Base-by-base conservation (phyloP, 495 filamentous ascomycete species). In the Penicillium subrubescens region DNA sequence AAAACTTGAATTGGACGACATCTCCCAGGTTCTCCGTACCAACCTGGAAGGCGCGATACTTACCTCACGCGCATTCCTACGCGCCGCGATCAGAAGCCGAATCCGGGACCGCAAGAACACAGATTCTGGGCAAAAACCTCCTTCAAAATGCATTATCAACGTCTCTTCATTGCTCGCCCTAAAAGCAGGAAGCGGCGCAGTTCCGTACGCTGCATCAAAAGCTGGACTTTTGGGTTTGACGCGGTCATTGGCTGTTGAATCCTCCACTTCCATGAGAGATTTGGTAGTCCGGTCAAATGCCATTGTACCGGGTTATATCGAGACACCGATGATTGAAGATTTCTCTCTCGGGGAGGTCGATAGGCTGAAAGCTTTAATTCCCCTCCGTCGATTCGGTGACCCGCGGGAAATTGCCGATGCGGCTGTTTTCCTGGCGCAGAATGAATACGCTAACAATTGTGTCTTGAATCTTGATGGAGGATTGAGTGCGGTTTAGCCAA, bases 391-490 rank as follows among this genome's bases (percentile, higher is more conserved):
- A 11, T 87, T 93, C 65, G 92, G 92, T 12, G 74, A 81, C 8
- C 75, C 84, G 14, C 79, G 84, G 5, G 92, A 96, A 68, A 82
- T 96, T 31, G 92, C 92, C n/a, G 88, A 93, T 63, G 92, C 92
- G 52, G 92, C 88, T 48, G 74, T 87, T 33, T 96, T 95, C 73
- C 83, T 96, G 19, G 89, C 86, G n/a, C 81, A 79, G 33, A 95
- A 93, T 74, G 72, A 85, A 50, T 96, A 93, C 72, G 88, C 91
- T 10, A 92, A 93, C 70, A 94, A 94, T 60, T 93, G 91, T 76
- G 84, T 93, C 29, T 81, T 96, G 10, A 93, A 92, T 68, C 81
- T 96, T n/a, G 92, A 96, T 72, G 92, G 92, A 19, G 92, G 92
- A 1, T 69, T 94, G 59, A 92, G 91, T 68, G 90, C 89, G 15